A percentile compares a stretch with the other conserved stretches of the same genome.
These are phyloP conservation scores for Pseudozyma tsukubaensis DNA, from an alignment of 1,284 basidiomycete genomes.

Conservation along the genomic window DNA sequence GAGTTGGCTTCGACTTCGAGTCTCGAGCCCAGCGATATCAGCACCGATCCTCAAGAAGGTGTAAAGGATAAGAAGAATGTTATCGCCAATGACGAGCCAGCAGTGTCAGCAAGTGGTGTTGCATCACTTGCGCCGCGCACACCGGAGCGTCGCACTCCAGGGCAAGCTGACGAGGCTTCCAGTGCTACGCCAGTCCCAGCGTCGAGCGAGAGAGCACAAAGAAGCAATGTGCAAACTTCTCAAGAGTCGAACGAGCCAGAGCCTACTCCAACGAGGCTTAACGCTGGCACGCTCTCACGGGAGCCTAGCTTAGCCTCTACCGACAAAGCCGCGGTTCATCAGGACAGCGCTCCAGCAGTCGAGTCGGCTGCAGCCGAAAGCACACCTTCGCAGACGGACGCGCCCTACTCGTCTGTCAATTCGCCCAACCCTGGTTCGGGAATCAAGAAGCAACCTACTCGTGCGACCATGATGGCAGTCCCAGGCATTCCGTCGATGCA, in stretches of 20 bases:
- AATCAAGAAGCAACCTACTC: constrained; percentile 55
- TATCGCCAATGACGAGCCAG: not conserved
- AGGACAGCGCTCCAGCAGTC: not conserved
- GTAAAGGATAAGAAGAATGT: not conserved
- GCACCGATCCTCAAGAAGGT: constrained; percentile 5
- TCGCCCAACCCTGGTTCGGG: constrained; percentile 28
- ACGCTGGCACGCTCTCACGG: not conserved
- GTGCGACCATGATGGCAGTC: constrained; percentile 62
- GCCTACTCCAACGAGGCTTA: not conserved
- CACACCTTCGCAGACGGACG: constrained; percentile 6
- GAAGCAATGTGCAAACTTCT: not conserved
- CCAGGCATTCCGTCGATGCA: constrained; percentile 62
- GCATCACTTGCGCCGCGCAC: constrained; percentile 5
- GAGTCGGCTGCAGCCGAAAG: constrained; percentile 6
- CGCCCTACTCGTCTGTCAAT: constrained; percentile 7
- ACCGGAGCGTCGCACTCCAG: constrained; percentile 10
- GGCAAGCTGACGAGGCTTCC: not conserved
- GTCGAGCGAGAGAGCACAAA: not conserved
- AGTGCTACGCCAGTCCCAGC: not conserved
- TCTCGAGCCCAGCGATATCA: constrained; percentile 6
- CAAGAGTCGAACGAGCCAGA: not conserved
- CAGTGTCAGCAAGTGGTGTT: not conserved
- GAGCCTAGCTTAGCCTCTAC: not conserved
- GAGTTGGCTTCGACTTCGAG: constrained; percentile 25
- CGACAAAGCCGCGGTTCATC: not conserved